Evolutionary conservation across 2,329 filamentous ascomycete genomes (phyloP), one percentile per base, ranked within the genome.

Genomic region (Xylaria arbuscula): DNA sequence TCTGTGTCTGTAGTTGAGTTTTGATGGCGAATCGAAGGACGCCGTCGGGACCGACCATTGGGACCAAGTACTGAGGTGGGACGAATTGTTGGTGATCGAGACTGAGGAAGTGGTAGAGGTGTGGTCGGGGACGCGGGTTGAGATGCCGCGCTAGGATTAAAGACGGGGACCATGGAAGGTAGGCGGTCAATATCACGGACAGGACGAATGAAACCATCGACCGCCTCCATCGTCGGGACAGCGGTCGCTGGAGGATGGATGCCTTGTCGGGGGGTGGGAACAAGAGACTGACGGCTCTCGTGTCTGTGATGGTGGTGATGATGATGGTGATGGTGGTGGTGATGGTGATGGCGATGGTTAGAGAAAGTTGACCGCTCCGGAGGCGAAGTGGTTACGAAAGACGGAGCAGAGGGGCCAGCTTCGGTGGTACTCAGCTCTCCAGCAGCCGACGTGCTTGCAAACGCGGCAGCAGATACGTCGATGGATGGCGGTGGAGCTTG

Each of bases 91-190:
- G 87, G 86, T 42, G 88, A 88, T 75, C 84, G 79, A 68, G 86
- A 78, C 81, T 91, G 90, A 32, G 89, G 83, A 1, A 91, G 89
- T 55, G 91, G 91, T 53, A 92, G 86, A 15, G 94, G 94, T 0
- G 94, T 97, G 7, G 93, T 96, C 0, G 94, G 94, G 13, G 94
- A 98, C 66, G 94, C 92, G 9, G 96, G 96, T 78, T 97, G 94
- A n/a, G 95, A 98, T 50, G 88, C 87, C 62, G 94, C 82, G 62
- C 92, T 90, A 11, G 87, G 85, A 70, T 92, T 88, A 62, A 90
- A 84, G 48, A 90, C 87, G 7, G 91, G 88, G 53, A 91, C 85
- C 90, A 96, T 97, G 61, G 92, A 96, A 55, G 92, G 93, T 67
- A 96, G 86, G 68, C 94, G 89, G 78, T 98, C 93, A 53, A 89